phyloP scores from a whole-genome alignment of 2,329 filamentous ascomycete genomes.

The Rhynchosporium agropyri region DNA sequence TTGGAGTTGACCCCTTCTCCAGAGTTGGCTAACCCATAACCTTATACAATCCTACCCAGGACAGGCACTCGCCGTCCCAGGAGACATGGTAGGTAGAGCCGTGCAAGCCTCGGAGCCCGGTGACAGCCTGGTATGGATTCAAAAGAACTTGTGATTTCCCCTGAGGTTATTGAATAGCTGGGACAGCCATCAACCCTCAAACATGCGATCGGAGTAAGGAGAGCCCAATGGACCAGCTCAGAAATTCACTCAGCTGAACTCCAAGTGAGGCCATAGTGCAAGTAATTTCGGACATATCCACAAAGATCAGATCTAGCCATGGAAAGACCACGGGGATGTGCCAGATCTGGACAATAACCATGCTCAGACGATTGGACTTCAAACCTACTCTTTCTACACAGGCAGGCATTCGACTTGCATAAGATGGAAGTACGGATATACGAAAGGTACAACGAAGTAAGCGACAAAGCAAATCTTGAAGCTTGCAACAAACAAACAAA shows the following conservation, averaged over 20 bases:
- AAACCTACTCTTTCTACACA: background rate
- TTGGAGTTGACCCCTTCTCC: conserved; percentile 1
- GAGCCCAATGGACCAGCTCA: too few relatives aligned
- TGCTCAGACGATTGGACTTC: background rate
- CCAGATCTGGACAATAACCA: conserved; percentile 7
- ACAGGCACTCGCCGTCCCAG: background rate
- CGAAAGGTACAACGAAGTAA: too few relatives aligned
- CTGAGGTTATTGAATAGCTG: conserved; percentile 7
- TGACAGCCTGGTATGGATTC: background rate
- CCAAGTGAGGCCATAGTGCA: background rate
- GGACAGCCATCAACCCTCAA: background rate
- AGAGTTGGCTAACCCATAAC: background rate
- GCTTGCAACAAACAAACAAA: too few relatives aligned
- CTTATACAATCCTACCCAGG: conserved; percentile 4
- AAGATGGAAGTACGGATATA: too few relatives aligned
- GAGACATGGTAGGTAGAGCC: background rate
- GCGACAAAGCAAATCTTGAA: too few relatives aligned
- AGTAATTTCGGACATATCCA: background rate
- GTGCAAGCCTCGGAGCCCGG: background rate
- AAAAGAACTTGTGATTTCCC: background rate
- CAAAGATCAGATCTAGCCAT: background rate
- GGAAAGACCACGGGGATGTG: background rate
- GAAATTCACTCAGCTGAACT: conserved; percentile 3
- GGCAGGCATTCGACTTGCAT: background rate
- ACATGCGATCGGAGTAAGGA: too few relatives aligned